Conservation (phyloP, 805 yeast species). For the Vanderwaltozyma tropicalis region DNA sequence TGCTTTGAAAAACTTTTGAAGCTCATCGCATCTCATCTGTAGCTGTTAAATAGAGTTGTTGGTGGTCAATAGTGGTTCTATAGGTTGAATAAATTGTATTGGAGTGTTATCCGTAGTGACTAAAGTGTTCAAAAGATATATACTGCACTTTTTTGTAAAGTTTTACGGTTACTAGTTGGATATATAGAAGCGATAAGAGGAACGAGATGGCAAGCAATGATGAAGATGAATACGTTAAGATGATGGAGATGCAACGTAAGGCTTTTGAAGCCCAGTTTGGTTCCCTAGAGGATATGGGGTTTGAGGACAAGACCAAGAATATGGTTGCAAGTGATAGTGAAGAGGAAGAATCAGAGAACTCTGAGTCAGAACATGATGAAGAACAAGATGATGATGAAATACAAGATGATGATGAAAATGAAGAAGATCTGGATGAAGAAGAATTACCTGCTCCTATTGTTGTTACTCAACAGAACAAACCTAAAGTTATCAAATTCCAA, state of each 20-base stretch:
- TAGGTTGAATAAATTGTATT: too few species aligned
- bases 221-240: constrained; percentile 15
- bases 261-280: constrained; percentile 62
- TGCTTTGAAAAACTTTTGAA: background rate
- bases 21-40: constrained; percentile 3
- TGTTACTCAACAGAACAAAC: too few species aligned
- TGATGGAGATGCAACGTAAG: constrained; percentile 42
- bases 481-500: constrained; percentile 21
- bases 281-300: constrained; percentile 43
- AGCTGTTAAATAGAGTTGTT: too few species aligned
- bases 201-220: constrained; percentile 1
- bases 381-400: constrained; percentile 11
- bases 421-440: background rate
- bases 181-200: too few species aligned
- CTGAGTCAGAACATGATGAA: constrained; percentile 10
- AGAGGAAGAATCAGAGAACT: constrained; percentile 4
- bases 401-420: constrained; percentile 4
- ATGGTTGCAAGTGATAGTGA: constrained; percentile 2
- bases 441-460: background rate
- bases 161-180: too few species aligned
- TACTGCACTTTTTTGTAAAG: too few species aligned
- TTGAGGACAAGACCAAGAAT: constrained; percentile 34
- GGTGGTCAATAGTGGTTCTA: too few species aligned
- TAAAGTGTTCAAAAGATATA: too few species aligned
- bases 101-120: too few species aligned